Base-by-base conservation (phyloP, 73 alveolate genomes). In the Paramecium tetraurelia region DNA sequence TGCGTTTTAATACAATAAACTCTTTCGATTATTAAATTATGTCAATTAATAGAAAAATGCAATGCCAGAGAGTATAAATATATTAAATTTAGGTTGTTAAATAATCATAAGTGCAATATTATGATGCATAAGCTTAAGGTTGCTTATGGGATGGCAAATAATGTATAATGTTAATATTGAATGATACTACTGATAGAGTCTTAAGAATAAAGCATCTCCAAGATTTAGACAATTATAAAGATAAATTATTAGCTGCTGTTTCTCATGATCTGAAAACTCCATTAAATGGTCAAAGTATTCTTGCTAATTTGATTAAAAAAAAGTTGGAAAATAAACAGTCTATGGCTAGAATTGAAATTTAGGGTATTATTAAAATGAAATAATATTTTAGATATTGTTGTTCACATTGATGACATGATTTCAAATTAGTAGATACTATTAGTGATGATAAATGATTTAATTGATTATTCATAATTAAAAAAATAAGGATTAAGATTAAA, bases 201-300 rank as follows among this genome's bases (percentile, higher is more conserved):
- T 44, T 44, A 80, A 80, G 75, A 8, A 80, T 80, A 11, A 80
- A 80, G 18, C 57, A 80, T 31, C 57, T 80, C 6, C 24, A 80
- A 80, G 90, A 80, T 22, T 46, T 80, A 20, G 90, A 80, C 12
- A 31, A 80, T 31, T 80, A 80, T 80, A 80, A 80, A 46, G 90
- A 80, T 44, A 80, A 80, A 24, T 46, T 80, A 48, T 46, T 80
- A 6, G 90, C 90, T 14, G 33, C 90, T n/a, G 90, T 80, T 20
- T 80, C 90, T 31, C 90, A 80, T 80, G 90, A 80, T 46, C 72
- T 80, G 1, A 80, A 80, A 80, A 80, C 90, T 0, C 90, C 90
- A 21, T 48, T 80, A n/a, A 80, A 80, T 80, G 90, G 90, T 9
- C 16, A 38, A 40, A n/a, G 12, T 22, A 80, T 80, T 41, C 18